Base-by-base conservation (phyloP, 2,329 filamentous ascomycete genomes). In the Aspergillus sojae region DNA sequence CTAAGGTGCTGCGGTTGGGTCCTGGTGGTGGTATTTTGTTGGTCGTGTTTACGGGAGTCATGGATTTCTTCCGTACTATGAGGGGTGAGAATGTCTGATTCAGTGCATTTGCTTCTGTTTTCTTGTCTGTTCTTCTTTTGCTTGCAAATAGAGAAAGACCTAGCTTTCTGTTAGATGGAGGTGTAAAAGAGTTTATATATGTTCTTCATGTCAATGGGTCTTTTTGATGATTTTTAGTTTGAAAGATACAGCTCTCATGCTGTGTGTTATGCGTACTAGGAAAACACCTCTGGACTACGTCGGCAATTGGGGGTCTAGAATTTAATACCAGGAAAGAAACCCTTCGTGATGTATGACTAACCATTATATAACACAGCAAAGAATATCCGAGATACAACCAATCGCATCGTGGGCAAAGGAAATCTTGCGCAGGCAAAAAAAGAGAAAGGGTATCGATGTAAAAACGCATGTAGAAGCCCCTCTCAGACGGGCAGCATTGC, bases 11-110 rank as follows among this genome's bases (percentile, higher is more conserved):
- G 67, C 84, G 91, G 81, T 77, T 91, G 68, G 88, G 90, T 65
- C 91, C 91, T 32, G 90, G 87, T 71, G 87, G 87, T 75, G 87
- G 87, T 82, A 89, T 83, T 58, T 70, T 83, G 62, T 72, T 83
- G 45, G 81, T 83, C 39, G 81, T 83, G 6, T 83, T 82, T 71
- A 83, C 81, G 19, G 76, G 76, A 43, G 78, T 83, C 28, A 83
- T 82, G 78, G 94, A 97, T 78, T 96, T 96, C 79, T 97, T 97
- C 89, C 88, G 92, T 72, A 88, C 87, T 72, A 86, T 88, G 78
- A 83, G 86, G 64, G 82, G 75, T 14, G 67, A 67, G 62, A 62
- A 64, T 36, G 39, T n/a, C 21, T 36, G 34, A 58, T 43, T 30
- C 19, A 9, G 12, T 46, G 11, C n/a, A 34, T 65, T 21, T 34